Base-by-base conservation (phyloP, 202 grass and related monocot genomes). In the Setaria viridis region DNA sequence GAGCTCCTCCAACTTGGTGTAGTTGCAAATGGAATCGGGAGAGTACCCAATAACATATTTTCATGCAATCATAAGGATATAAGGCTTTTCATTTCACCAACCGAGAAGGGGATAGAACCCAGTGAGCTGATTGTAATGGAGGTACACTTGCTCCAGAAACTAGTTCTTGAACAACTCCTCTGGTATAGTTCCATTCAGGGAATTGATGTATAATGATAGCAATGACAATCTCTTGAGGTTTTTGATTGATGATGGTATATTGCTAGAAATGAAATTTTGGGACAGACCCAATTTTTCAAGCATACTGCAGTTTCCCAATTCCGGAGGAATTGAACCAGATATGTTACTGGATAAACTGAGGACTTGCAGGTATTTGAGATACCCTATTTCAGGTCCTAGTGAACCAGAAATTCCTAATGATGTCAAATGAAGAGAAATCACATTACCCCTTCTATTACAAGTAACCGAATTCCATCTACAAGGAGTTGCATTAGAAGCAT, bases 391-490 rank as follows among this genome's bases (percentile, higher is more conserved):
- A 59, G 88, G 84, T 47, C 91, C 89, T 37, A 98, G 12, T 43
- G 69, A 81, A 79, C 91, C 95, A 55, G 83, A 87, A 84, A 92
- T 65, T 69, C 33, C 89, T 35, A 16, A 85, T 9, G 10, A 56
- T 33, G 89, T 70, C 3, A 98, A 83, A 37, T 91, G 17, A 20
- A 98, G 29, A 41, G 91, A 93, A 72, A 84, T 37, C 41, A 92
- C 95, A 51, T 34, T 82, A 19, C 68, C 62, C 17, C 49, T 85
- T 53, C 34, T 64, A 29, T 89, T 48, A 50, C 95, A 98, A 35
- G 19, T 29, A 66, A 98, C 79, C 43, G 89, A 89, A 3, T n/a
- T 37, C 95, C 95, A 98, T 47, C 79, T 84, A 60, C 95, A 98
- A 46, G 95, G 95, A 76, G n/a, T 95, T 74, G 16, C 41, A 56